phyloP scores from a whole-genome alignment of 2,329 filamentous ascomycete genomes.

The Nemania bipapillata region DNA sequence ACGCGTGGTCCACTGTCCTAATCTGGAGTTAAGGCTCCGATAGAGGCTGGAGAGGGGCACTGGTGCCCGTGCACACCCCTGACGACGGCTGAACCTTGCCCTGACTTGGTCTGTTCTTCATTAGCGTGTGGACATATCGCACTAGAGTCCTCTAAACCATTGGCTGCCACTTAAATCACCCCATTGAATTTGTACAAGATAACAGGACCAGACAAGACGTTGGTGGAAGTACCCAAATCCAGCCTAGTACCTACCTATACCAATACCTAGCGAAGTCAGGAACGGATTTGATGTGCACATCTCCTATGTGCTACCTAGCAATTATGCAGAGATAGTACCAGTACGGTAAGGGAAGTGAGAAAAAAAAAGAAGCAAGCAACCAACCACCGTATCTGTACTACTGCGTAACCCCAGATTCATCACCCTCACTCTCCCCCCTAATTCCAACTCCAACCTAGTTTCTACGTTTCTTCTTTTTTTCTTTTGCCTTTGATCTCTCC shows the following conservation, averaged over 20 bases:
- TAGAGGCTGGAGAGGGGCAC: slow-evolving; percentile 12
- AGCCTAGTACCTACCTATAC: background rate
- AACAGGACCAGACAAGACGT: too few relatives aligned
- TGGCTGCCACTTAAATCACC: slow-evolving; percentile 34
- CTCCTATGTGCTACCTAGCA: background rate
- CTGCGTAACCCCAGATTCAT: slow-evolving; percentile 30
- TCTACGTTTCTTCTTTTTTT: slow-evolving; percentile 6
- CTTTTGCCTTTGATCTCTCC: slow-evolving; percentile 20
- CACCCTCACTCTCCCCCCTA: slow-evolving; percentile 28
- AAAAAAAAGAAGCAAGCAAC: slow-evolving; percentile 15
- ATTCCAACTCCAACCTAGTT: slow-evolving; percentile 24
- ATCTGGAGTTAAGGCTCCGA: slow-evolving; percentile 19
- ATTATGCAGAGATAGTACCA: background rate
- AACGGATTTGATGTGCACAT: slow-evolving; percentile 26
- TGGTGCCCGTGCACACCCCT: slow-evolving; percentile 18
- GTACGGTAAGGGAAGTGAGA: slow-evolving; percentile 2
- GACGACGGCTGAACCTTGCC: slow-evolving; percentile 17
- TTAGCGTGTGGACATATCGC: slow-evolving; percentile 10
- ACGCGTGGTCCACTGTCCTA: slow-evolving; percentile 5
- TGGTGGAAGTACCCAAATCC: slow-evolving; percentile 19
- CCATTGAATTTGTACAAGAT: slow-evolving; percentile 31
- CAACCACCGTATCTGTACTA: slow-evolving; percentile 20
- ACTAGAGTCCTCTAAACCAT: slow-evolving; percentile 16
- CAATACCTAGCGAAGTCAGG: slow-evolving; percentile 7
- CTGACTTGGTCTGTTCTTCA: slow-evolving; percentile 12